Evolutionary conservation across 139 green algal genomes (phyloP).

Genomic region (Micractinium sp.): DNA sequence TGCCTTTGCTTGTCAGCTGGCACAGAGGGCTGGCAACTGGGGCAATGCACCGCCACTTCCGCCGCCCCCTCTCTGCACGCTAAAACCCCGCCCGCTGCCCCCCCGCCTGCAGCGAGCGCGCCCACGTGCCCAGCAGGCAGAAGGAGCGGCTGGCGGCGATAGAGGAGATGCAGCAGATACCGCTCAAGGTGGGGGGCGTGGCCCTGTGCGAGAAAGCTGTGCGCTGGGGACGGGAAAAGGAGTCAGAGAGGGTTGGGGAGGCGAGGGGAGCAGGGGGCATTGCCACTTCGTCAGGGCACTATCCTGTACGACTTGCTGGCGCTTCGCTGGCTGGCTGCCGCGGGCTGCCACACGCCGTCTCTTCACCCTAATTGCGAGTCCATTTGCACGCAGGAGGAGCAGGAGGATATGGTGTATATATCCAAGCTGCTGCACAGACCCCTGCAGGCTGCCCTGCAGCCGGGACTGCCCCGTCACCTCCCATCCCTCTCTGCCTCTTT

Average conservation of each 20-base stretch:
- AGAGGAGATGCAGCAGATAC: slow-evolving; percentile 36
- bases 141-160: slow-evolving; percentile 7
- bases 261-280: too few relatives aligned
- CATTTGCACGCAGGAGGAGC: background rate
- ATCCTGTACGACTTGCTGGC: too few relatives aligned
- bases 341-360: too few relatives aligned
- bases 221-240: too few relatives aligned
- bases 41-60: background rate
- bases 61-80: background rate
- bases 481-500: background rate
- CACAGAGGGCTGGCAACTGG: too few relatives aligned
- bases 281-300: too few relatives aligned
- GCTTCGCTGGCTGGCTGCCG: too few relatives aligned
- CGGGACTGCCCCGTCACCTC: too few relatives aligned
- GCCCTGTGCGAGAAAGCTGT: too few relatives aligned
- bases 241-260: too few relatives aligned
- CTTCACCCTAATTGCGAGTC: too few relatives aligned
- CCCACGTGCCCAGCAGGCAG: slow-evolving; percentile 7
- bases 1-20: background rate
- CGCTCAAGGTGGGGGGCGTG: slow-evolving; percentile 35
- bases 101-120: slow-evolving; percentile 1
- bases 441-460: too few relatives aligned
- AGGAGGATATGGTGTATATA: background rate
- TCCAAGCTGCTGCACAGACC: background rate
- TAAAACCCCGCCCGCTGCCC: background rate